Evolutionary conservation across 1,284 basidiomycete genomes (phyloP).

Genomic region (Irpex rosettiformis): DNA sequence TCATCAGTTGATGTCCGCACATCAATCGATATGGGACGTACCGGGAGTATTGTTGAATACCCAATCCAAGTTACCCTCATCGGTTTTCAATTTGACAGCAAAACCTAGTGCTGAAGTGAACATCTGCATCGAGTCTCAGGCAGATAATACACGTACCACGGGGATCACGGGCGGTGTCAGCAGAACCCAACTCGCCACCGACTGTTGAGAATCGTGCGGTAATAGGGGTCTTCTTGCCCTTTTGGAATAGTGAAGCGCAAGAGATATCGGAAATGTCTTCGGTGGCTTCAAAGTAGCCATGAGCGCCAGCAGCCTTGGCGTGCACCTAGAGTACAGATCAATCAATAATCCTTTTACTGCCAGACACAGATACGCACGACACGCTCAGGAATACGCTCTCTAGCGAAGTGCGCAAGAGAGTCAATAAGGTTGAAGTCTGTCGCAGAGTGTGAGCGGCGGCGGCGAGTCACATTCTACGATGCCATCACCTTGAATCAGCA

Average conservation of each 20-base stretch:
- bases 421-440: constrained; percentile 89
- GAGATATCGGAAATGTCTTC: constrained; percentile 81
- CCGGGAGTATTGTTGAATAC: constrained; percentile 87
- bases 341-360: neutral
- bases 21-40: neutral
- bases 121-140: neutral
- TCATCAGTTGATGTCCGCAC: neutral
- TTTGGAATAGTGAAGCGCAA: constrained; percentile 69
- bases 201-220: constrained; percentile 88
- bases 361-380: constrained; percentile 50
- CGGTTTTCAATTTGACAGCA: constrained; percentile 86
- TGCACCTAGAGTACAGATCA: constrained; percentile 45
- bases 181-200: constrained; percentile 83
- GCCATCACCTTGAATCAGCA: constrained; percentile 75
- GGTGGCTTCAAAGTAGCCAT: constrained; percentile 89
- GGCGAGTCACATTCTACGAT: neutral
- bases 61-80: constrained; percentile 89
- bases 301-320: constrained; percentile 86
- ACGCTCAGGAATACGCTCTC: constrained; percentile 95
- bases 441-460: constrained; percentile 3
- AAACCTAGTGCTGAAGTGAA: constrained; percentile 45
- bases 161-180: constrained; percentile 90
- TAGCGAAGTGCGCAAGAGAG: constrained; percentile 86
- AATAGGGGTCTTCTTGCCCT: constrained; percentile 66
- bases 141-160: constrained; percentile 48